Percentiles rank a stretch among this genome's conserved stretches.
phyloP scores from a whole-genome alignment of 148 eudicot genomes.

The Rhododendron ferrugineum region DNA sequence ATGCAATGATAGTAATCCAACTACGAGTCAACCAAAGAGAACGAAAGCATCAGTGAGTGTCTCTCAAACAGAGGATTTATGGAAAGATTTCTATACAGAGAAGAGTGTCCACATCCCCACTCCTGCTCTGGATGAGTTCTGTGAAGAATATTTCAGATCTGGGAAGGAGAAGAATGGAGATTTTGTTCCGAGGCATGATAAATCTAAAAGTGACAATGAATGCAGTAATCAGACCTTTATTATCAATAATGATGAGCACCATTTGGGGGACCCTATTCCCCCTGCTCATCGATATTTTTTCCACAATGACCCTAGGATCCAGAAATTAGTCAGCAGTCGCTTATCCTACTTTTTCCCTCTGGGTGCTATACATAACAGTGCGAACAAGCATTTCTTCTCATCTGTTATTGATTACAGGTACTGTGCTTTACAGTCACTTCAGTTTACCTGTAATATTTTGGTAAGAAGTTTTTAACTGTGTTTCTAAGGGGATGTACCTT shows the following conservation, averaged over 20 bases:
- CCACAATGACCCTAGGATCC: slow-evolving; percentile 68
- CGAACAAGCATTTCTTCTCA: slow-evolving; percentile 27
- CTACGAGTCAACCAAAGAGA: slow-evolving; percentile 19
- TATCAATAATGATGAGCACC: slow-evolving; percentile 20
- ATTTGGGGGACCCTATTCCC: slow-evolving; percentile 32
- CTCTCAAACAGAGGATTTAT: slow-evolving; percentile 44
- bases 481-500: slow-evolving; percentile 6
- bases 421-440: neutral
- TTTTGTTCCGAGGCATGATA: slow-evolving; percentile 10
- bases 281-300: slow-evolving; percentile 74
- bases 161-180: slow-evolving; percentile 32
- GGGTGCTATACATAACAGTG: slow-evolving; percentile 30
- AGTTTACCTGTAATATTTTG: neutral
- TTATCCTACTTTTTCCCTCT: slow-evolving; percentile 71
- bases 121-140: slow-evolving; percentile 78
- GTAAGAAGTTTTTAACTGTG: neutral
- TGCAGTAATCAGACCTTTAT: slow-evolving; percentile 7
- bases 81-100: slow-evolving; percentile 54
- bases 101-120: slow-evolving; percentile 46
- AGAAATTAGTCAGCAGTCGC: slow-evolving; percentile 58
- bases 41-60: slow-evolving; percentile 18
- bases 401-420: slow-evolving; percentile 85
- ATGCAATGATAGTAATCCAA: slow-evolving; percentile 11
- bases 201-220: slow-evolving; percentile 19
- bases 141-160: slow-evolving; percentile 53